Evolutionary conservation across 176 grass and related monocot genomes (phyloP).

Genomic region (Eremochloa ophiuroides): DNA sequence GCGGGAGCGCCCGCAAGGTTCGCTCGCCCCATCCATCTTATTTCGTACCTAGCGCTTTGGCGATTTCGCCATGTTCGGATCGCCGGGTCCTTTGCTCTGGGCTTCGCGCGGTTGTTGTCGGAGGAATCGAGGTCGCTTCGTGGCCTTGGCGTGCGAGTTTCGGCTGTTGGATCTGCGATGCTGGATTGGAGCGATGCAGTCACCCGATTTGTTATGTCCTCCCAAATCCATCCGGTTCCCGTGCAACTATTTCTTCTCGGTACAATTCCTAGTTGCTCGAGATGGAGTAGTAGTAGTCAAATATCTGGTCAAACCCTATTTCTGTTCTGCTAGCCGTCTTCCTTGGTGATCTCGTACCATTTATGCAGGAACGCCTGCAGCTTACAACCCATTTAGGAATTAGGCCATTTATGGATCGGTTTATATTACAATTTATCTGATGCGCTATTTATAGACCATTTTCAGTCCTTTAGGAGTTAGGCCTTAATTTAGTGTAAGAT

Average conservation of each 20-base stretch:
- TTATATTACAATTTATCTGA: not conserved
- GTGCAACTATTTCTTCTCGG: not conserved
- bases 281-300: no score
- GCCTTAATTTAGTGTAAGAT: not conserved
- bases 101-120: not conserved
- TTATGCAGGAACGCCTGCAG: not conserved
- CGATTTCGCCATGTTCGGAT: not conserved
- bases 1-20: conserved; percentile 50
- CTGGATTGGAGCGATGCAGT: not conserved
- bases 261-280: not conserved
- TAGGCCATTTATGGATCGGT: not conserved
- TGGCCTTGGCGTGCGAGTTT: not conserved
- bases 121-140: not conserved
- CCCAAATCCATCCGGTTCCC: not conserved
- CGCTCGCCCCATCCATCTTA: not conserved
- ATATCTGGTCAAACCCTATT: not conserved
- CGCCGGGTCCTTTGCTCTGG: not conserved
- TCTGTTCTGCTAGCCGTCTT: not conserved
- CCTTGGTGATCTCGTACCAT: not conserved
- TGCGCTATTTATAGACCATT: not conserved
- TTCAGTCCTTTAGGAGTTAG: not conserved
- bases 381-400: not conserved
- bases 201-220: not conserved
- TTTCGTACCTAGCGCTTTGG: not conserved
- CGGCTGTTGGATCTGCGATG: not conserved